Evolutionary conservation across 2,329 filamentous ascomycete genomes (phyloP), one percentile per base, ranked within the genome.

Genomic region (Juglanconis sp.): DNA sequence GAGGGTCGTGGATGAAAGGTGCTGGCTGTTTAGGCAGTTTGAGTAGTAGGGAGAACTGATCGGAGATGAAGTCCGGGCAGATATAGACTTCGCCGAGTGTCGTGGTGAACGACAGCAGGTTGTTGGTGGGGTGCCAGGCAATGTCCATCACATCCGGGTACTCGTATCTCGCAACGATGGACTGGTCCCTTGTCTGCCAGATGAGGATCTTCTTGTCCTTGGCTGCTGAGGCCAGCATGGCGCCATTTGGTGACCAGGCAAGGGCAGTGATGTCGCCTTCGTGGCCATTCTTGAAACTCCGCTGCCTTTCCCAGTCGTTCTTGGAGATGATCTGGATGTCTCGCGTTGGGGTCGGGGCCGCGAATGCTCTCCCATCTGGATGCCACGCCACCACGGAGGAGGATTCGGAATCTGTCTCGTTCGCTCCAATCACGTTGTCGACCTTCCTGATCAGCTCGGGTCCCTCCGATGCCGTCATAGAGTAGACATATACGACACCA

Each of bases 71-170:
- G 57, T 91, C 85, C 10, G 87, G 87, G 70, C 93, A 90, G 58
- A 98, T 98, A 72, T 92, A 98, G 11, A 98, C 85, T 73, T 97
- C 92, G 64, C 96, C 95, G 61, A 96, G 91, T 1, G 88, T 90
- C 42, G 92, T 98, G 0, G 94, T 96, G 69, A 98, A 97, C 0
- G 93, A 96, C 1, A 95, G 76, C 3, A 94, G 85, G 68, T 99
- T 99, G 65, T 92, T 87, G 1, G 83, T 88, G 5, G 93, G 93
- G 69, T 99, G 95, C 94, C 95, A 99, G 35, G 86, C 84, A 61
- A 99, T 80, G 64, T 93, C 91, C 66, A 95, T 85, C 58, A 98
- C 90, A 64, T 93, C 93, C 56, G 87, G 80, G 70, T 94, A 93
- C 59, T 94, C 90, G 67, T 91, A 85, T 65, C 86, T 87, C 61